Percentiles rank a stretch among this genome's conserved stretches.
Evolutionary conservation across 345 rosid genomes (phyloP).

Genomic region (Litchi chinensis): DNA sequence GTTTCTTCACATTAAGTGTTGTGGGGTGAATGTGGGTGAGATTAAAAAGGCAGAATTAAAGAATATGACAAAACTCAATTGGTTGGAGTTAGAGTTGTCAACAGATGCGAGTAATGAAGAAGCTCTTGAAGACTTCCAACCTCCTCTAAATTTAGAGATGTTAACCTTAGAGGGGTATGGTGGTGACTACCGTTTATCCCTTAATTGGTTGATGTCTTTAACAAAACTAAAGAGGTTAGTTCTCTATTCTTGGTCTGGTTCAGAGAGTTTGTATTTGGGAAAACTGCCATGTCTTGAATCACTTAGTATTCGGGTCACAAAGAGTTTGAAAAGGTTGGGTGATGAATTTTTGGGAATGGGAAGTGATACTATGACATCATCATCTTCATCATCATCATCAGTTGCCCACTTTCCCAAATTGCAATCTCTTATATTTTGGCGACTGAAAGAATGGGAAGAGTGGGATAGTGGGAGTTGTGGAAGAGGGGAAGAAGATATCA

Average conservation of each 20-base stretch:
- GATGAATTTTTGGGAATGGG: constrained; percentile 3
- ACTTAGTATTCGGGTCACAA: accelerated
- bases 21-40: neutral
- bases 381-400: neutral
- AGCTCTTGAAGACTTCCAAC: constrained; percentile 3
- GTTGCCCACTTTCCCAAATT: neutral
- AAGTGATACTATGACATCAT: neutral
- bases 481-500: neutral
- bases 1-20: neutral
- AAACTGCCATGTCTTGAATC: neutral
- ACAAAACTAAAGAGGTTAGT: neutral
- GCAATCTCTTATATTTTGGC: neutral
- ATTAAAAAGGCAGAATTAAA: neutral
- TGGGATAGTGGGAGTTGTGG: neutral
- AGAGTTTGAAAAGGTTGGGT: neutral
- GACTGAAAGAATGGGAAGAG: neutral
- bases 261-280: neutral
- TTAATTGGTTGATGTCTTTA: neutral
- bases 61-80: neutral
- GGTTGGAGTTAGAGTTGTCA: neutral
- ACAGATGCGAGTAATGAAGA: neutral
- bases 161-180: neutral
- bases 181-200: no score
- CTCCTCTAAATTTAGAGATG: neutral
- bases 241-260: neutral